Base-by-base conservation (phyloP, 2,329 filamentous ascomycete species). In the Cladosporium halotolerans region DNA sequence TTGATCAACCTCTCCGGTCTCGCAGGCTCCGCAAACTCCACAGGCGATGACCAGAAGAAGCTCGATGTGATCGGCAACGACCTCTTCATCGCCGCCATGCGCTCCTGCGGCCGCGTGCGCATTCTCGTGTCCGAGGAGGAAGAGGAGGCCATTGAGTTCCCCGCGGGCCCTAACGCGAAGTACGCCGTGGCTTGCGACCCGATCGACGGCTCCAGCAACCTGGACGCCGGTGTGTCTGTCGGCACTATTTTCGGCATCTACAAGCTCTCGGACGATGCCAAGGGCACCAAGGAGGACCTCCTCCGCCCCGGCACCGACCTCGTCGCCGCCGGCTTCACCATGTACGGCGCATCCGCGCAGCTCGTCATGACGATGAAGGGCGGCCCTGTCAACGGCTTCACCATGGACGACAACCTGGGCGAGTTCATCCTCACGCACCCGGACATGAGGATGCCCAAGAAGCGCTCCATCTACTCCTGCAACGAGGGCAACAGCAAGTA, bases 391-490 rank as follows among this genome's bases (percentile, higher is more conserved):
- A 96, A 97, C 74, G 93, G 93, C 66, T 99, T 99, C 79, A 99
- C 93, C 23, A 84, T 99, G 66, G 93, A 99, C 76, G 95, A 88
- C 71, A 88, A 90, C 14, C 83, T 99, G 46, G 93, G 93, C 75
- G 93, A 99, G 79, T 99, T 99, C 78, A 99, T 99, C 74, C 82
- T 99, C 55, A 95, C 92, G 11, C 93, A 99, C 74, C 93, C 93
- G 19, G 73, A 95, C 74, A 99, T 99, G 93, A 78, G 77, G 60
- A 84, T 97, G 59, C 93, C 93, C 52, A 81, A 80, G 70, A 78
- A 80, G 66, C 82, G 91, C 58, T 74, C 85, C 59, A 99, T 99
- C 72, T 99, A 99, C 82, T 95, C 89, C 28, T 90, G 95, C 75
- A 99, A 99, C 76, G 93, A 99, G 80, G 93, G 93, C 62, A 99